Percentiles rank a stretch among this genome's conserved stretches.
Conservation (phyloP, 2,329 filamentous ascomycete species). For the Pseudogymnoascus destructans region DNA sequence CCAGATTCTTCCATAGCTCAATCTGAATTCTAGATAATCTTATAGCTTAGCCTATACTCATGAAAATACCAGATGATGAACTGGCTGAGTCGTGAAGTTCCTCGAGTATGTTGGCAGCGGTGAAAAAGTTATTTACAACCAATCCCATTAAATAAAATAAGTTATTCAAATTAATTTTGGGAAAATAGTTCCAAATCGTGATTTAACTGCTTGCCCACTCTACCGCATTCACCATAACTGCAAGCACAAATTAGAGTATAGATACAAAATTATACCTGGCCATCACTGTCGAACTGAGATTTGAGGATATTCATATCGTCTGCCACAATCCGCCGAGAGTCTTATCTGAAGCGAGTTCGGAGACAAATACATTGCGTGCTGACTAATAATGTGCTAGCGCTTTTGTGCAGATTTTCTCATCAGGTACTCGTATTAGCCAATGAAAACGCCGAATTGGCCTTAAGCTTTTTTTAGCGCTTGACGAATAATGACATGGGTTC, state of each 20-base stretch:
- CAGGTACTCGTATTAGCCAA: constrained; percentile 2
- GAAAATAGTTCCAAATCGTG: not conserved
- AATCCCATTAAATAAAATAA: not conserved
- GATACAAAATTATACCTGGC: not conserved
- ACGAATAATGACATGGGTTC: constrained; percentile 5
- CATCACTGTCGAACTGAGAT: not conserved
- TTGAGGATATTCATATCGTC: not conserved
- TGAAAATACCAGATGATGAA: not conserved
- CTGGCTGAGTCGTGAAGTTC: not conserved
- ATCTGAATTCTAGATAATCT: not conserved
- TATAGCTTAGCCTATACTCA: not conserved
- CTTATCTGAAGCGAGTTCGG: not conserved
- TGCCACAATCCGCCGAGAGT: not conserved
- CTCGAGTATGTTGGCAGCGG: too few species aligned
- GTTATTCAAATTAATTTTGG: not conserved
- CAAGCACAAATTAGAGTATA: not conserved
- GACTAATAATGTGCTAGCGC: not conserved
- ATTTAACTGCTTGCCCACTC: not conserved
- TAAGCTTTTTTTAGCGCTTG: constrained; percentile 8
- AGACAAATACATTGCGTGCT: not conserved
- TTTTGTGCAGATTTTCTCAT: constrained; percentile 6
- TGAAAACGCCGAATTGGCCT: not conserved
- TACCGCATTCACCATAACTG: too few species aligned
- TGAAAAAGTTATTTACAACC: not conserved
- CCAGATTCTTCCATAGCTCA: not conserved